Percentiles rank a stretch among this genome's conserved stretches.
These are phyloP conservation scores for Thinopyrum elongatum DNA, from an alignment of 176 grass and related monocot species.

Conservation along the genomic window DNA sequence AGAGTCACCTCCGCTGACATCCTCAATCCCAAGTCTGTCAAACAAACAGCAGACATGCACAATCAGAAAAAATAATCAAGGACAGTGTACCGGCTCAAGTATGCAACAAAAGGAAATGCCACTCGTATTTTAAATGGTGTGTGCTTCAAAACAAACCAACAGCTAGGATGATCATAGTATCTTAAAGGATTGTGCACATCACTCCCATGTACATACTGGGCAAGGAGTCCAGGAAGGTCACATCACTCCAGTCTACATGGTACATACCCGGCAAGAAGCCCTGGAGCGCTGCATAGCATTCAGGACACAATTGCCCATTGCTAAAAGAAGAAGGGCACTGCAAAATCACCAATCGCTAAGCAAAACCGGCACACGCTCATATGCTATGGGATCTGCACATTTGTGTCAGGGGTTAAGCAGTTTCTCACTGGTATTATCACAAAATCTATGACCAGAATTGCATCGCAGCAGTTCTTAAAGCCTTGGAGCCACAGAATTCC, in stretches of 20 bases:
- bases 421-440: neutral
- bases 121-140: neutral
- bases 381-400: neutral
- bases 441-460: neutral
- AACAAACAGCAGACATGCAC: neutral
- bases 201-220: neutral
- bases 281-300: neutral
- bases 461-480: neutral
- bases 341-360: neutral
- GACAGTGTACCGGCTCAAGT: neutral
- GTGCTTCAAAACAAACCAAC: neutral
- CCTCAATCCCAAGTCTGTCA: constrained; percentile 39
- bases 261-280: no score
- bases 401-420: neutral
- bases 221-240: neutral
- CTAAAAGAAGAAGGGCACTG: neutral
- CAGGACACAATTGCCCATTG: neutral
- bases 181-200: no score
- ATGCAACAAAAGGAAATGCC: neutral
- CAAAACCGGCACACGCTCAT: neutral
- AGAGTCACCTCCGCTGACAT: constrained; percentile 30
- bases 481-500: neutral
- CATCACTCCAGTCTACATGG: neutral
- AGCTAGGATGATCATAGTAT: neutral
- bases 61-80: neutral